These are phyloP conservation scores for Erythrobasidium hasegawianum DNA, from an alignment of 1,284 basidiomycete genomes.

Conservation along the genomic window DNA sequence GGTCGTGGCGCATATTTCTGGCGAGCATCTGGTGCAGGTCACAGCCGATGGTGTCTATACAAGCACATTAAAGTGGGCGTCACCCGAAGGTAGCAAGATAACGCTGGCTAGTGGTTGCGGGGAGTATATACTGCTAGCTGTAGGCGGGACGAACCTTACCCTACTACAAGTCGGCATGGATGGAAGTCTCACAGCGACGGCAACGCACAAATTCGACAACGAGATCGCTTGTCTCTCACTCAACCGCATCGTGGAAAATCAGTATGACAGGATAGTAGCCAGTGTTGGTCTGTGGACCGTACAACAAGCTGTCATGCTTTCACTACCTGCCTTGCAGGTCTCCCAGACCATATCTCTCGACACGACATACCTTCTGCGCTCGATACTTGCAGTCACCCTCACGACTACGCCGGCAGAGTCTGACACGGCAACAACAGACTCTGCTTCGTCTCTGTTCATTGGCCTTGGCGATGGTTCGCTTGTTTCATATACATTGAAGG, in stretches of 20 bases:
- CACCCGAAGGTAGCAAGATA: conserved; percentile 52
- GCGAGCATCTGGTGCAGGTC: conserved; percentile 64
- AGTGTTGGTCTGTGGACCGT: conserved; percentile 74
- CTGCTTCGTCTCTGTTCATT: conserved; percentile 58
- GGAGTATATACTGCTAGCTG: conserved; percentile 63
- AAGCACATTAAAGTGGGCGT: conserved; percentile 23
- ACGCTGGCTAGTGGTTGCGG: conserved; percentile 65
- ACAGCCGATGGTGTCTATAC: conserved; percentile 56
- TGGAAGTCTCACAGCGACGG: not conserved
- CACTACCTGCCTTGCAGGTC: conserved; percentile 53
- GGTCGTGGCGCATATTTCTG: conserved; percentile 62
- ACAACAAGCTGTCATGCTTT: conserved; percentile 62
- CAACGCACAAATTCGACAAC: conserved; percentile 37
- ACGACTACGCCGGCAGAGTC: conserved; percentile 48
- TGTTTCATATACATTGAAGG: conserved; percentile 55
- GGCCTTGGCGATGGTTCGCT: conserved; percentile 78
- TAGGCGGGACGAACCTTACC: conserved; percentile 59
- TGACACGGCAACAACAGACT: not conserved
- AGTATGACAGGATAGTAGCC: conserved; percentile 47
- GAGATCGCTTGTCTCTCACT: conserved; percentile 48
- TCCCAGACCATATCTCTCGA: conserved; percentile 49
- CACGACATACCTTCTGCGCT: conserved; percentile 62
- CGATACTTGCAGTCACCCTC: conserved; percentile 66
- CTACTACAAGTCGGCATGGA: conserved; percentile 52
- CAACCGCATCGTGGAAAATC: conserved; percentile 36